phyloP scores from a whole-genome alignment of 352 stramenopile species.

The Pythium scleroteichum region DNA sequence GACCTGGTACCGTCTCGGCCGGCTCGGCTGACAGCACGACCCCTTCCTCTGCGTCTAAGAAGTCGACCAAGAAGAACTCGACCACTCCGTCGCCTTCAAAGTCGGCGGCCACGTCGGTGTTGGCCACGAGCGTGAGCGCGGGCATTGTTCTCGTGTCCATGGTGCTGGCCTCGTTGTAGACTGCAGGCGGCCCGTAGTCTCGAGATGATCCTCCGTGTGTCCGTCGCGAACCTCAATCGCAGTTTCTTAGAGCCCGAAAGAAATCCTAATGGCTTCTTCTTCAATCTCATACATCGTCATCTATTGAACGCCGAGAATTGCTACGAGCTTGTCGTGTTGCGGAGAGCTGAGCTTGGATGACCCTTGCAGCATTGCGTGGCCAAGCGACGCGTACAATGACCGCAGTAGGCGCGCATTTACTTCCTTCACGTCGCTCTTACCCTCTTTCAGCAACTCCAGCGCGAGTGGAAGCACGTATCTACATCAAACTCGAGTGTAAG shows the following conservation, averaged over 20 bases:
- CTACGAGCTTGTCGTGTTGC: constrained; percentile 57
- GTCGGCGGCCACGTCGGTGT: constrained; percentile 6
- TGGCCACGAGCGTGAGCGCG: constrained; percentile 6
- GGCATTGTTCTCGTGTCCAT: constrained; percentile 18
- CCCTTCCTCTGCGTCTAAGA: constrained; percentile 15
- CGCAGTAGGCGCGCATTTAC: constrained; percentile 50
- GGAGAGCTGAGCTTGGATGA: constrained; percentile 48
- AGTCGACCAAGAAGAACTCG: constrained; percentile 12
- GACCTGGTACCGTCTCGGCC: constrained; percentile 13
- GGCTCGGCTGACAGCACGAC: constrained; percentile 10
- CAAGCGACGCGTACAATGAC: constrained; percentile 32
- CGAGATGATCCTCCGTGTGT: not conserved
- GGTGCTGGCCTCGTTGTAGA: constrained; percentile 22
- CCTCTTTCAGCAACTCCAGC: constrained; percentile 72
- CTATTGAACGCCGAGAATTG: constrained; percentile 35
- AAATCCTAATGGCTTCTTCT: not conserved
- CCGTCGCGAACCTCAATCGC: not conserved
- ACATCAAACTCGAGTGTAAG: not conserved
- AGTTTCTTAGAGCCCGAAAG: not conserved
- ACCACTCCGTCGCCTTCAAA: constrained; percentile 5
- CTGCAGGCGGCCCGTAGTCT: not conserved
- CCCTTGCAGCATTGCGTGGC: constrained; percentile 24
- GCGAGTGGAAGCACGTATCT: constrained; percentile 74
- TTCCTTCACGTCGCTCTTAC: constrained; percentile 71
- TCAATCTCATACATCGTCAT: not conserved